Base-by-base conservation (phyloP, 1,284 basidiomycete species). In the Entoloma clypeatum region DNA sequence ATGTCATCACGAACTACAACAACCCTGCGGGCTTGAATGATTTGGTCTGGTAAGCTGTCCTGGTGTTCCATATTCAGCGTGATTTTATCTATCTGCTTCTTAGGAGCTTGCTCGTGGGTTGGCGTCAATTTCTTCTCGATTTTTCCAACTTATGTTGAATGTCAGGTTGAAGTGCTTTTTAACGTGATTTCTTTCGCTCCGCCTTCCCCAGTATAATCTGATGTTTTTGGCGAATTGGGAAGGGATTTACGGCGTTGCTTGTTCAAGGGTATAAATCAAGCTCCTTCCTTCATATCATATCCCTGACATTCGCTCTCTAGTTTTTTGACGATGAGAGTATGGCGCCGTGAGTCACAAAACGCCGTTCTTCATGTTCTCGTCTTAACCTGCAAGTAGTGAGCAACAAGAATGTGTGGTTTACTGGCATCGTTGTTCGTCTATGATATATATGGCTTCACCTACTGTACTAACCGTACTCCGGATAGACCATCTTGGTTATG, bases 151-250 rank as follows among this genome's bases (percentile, higher is more conserved):
- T 22, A 11, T 33, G 19, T 31, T 27, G 9, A 1, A 31, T n/a
- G n/a, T n/a, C n/a, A 72, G 71, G 63, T 74, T 17, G 74, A 77
- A 50, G 72, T 76, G 13, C 47, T 77, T n/a, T 76, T 76, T 52
- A 77, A 73, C 48, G 75, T 72, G 49, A 29, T 66, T 54, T 7
- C 16, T 9, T 39, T 17, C 18, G 21, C 37, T 3, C 3, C 17
- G 24, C 18, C 25, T 24, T 27, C 11, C 14, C 21, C n/a, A 11
- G n/a, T 16, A 32, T 41, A 29, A 32, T 36, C 35, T 39, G 38
- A 41, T 22, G 40, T 16, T 33, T 21, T 38, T 19, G 27, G 32
- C 47, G 45, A n/a, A n/a, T n/a, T 45, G 27, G 9, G 26, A 29
- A 73, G 69, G 68, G 68, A 5, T 58, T 75, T 23, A 74, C 71